Percentiles rank a stretch among this genome's conserved stretches.
Evolutionary conservation across 305 asterid genomes (phyloP).

Genomic region (Fraxinus greggii): DNA sequence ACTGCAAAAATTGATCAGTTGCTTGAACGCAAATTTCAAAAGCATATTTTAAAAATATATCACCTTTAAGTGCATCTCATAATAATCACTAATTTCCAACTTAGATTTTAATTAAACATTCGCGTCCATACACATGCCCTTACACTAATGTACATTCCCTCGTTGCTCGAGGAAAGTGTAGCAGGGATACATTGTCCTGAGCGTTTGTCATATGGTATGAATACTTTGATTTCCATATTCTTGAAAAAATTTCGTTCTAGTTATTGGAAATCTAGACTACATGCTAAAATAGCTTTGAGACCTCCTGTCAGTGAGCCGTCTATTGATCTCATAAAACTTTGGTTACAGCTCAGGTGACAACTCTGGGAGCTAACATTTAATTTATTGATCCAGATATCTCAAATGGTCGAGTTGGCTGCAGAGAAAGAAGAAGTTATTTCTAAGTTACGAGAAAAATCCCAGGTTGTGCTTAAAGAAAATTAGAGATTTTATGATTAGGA

Average conservation of each 20-base stretch:
- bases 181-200: not conserved
- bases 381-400: constrained; percentile 45
- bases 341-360: constrained; percentile 8
- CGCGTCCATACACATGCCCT: not conserved
- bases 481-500: constrained; percentile 9
- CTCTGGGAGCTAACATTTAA: constrained; percentile 14
- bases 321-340: constrained; percentile 12
- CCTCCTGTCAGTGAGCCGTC: constrained; percentile 14
- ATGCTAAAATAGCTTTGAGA: constrained; percentile 13
- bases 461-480: constrained; percentile 36
- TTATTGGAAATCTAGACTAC: constrained; percentile 9
- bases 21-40: not conserved
- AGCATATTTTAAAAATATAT: not conserved
- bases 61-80: not conserved
- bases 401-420: constrained; percentile 41
- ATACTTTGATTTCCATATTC: constrained; percentile 1
- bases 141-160: not conserved
- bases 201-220: not conserved
- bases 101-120: not conserved
- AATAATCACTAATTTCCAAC: not conserved
- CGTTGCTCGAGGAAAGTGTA: not conserved
- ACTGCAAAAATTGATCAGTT: not conserved
- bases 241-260: not conserved
- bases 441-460: constrained; percentile 46
- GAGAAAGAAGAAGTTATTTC: constrained; percentile 46